Conservation (phyloP, 1,284 basidiomycete genomes). For the Polyporus tsugae region DNA sequence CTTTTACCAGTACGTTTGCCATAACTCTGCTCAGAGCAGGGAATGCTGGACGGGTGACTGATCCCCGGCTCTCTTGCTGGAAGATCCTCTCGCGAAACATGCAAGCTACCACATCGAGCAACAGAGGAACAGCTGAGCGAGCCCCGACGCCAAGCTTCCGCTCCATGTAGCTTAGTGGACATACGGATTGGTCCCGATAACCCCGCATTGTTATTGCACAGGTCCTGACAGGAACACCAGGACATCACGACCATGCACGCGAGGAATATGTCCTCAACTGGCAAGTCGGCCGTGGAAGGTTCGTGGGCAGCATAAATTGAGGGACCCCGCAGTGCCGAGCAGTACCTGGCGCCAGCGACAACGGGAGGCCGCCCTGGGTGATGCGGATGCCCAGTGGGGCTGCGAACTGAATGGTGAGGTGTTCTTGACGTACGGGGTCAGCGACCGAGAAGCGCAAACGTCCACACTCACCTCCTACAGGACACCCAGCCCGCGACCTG, state of each 20-base stretch:
- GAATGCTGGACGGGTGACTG: not conserved
- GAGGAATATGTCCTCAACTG: not conserved
- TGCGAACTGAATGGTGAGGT: not conserved
- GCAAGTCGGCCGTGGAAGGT: not conserved
- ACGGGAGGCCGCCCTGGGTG: not conserved
- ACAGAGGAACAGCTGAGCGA: not conserved
- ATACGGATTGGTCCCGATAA: conserved; percentile 6
- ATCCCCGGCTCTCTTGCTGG: not conserved
- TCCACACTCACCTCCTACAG: conserved; percentile 4
- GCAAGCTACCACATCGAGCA: conserved; percentile 10
- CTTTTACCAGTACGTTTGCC: not conserved
- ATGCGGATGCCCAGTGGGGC: not conserved
- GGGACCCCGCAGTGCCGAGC: too few species aligned
- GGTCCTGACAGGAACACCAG: not conserved
- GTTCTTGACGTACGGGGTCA: not conserved
- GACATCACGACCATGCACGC: not conserved
- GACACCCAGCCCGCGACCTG: not conserved
- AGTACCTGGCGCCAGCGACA: not conserved
- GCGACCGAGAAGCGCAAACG: not conserved
- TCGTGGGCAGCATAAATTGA: not conserved
- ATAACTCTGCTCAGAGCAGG: not conserved
- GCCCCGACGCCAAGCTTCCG: not conserved
- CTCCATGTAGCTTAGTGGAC: not conserved
- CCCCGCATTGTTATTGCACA: conserved; percentile 4
- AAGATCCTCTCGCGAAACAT: conserved; percentile 2